These are phyloP conservation scores for Fusarium annulatum DNA, from an alignment of 2,329 filamentous ascomycete species.

Conservation along the genomic window DNA sequence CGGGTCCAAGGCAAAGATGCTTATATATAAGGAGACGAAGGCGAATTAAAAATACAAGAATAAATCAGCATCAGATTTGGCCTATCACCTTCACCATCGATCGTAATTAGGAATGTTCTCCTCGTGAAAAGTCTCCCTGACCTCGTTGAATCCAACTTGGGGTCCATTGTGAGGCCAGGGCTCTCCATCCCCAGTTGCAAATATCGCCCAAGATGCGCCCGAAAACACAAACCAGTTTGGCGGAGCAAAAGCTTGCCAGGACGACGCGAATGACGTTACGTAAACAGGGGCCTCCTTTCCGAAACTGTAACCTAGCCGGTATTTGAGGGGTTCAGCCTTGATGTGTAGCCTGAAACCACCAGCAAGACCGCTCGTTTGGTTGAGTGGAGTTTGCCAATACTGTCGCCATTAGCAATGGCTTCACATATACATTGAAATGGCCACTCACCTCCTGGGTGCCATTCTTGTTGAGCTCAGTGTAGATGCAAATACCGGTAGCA, in stretches of 20 bases:
- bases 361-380: neutral
- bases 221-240: neutral
- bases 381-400: neutral
- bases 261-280: neutral
- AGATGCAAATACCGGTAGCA: neutral
- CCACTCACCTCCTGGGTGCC: neutral
- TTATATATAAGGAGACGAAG: neutral
- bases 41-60: neutral
- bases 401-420: neutral
- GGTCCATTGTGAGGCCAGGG: neutral
- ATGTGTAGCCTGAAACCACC: neutral
- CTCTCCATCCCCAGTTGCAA: neutral
- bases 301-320: neutral
- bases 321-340: neutral
- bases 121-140: neutral
- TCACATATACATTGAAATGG: rapidly evolving
- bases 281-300: neutral
- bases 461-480: neutral
- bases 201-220: neutral
- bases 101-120: neutral
- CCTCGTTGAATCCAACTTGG: neutral
- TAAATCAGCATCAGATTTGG: rapidly evolving
- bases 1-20: neutral
- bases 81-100: neutral
- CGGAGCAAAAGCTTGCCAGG: neutral